Percentiles rank a stretch among this genome's conserved stretches.
phyloP scores from a whole-genome alignment of 768 basidiomycete species.

The Suillus spraguei region DNA sequence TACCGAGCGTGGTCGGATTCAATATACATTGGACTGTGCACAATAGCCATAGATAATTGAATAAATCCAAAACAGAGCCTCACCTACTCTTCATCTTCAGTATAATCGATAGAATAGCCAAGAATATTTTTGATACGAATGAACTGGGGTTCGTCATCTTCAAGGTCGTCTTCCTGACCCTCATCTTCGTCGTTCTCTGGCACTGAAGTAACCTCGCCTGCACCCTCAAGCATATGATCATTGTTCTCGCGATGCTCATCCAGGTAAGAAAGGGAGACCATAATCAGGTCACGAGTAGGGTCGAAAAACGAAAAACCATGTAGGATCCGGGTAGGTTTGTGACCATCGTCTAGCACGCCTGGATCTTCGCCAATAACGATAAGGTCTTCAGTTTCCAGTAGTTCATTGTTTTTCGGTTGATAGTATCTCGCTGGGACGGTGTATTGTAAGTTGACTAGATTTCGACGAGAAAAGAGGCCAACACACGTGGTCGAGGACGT shows the following conservation, averaged over 20 bases:
- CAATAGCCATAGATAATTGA: conserved; percentile 7
- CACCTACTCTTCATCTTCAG: conserved; percentile 51
- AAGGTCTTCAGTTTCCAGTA: conserved; percentile 38
- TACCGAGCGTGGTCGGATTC: conserved; percentile 70
- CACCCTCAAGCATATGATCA: conserved; percentile 50
- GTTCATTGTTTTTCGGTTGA: conserved; percentile 31
- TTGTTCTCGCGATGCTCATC: conserved; percentile 41
- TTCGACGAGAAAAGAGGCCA: neutral
- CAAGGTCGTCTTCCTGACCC: conserved; percentile 55
- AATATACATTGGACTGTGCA: conserved; percentile 60
- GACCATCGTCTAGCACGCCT: conserved; percentile 35
- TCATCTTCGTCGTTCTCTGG: conserved; percentile 62
- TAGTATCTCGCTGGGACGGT: conserved; percentile 43
- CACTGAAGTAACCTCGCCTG: conserved; percentile 52
- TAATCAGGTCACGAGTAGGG: conserved; percentile 41
- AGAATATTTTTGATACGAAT: conserved; percentile 52
- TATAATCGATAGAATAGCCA: conserved; percentile 54
- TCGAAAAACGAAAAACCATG: conserved; percentile 66
- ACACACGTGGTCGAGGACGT: conserved; percentile 19
- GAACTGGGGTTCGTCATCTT: conserved; percentile 36
- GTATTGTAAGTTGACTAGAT: neutral
- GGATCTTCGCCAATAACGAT: conserved; percentile 45
- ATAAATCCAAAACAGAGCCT: conserved; percentile 8
- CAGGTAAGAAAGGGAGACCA: conserved; percentile 51
- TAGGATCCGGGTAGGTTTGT: conserved; percentile 60